Evolutionary conservation across 1,284 basidiomycete genomes (phyloP).

Genomic region (Cystobasidiaceae sp.): DNA sequence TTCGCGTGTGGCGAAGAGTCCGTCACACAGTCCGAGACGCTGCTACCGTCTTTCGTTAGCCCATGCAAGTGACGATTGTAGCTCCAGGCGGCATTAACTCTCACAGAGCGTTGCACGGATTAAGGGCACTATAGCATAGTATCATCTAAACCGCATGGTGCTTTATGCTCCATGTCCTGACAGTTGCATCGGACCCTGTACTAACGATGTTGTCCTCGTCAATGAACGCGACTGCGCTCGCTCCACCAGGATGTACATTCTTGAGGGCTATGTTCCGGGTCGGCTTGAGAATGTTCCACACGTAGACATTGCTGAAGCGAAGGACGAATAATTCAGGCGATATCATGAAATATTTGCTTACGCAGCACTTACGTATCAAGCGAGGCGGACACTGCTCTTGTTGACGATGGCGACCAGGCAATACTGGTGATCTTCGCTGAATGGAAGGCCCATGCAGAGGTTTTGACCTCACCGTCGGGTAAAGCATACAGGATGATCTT

Average conservation of each 20-base stretch:
- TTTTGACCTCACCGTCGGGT: conserved; percentile 56
- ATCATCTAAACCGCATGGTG: conserved; percentile 50
- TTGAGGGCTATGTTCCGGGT: conserved; percentile 75
- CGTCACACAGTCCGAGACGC: no score
- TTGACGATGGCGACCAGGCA: conserved; percentile 67
- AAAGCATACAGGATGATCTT: conserved; percentile 75
- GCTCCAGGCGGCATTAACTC: no score
- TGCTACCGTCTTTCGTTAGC: no score
- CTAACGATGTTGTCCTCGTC: conserved; percentile 58
- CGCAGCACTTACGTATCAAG: conserved; percentile 64
- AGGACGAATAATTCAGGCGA: not conserved
- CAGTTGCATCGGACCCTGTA: conserved; percentile 77
- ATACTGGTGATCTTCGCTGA: conserved; percentile 73
- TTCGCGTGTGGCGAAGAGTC: no score
- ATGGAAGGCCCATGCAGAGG: conserved; percentile 82
- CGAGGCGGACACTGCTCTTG: conserved; percentile 75
- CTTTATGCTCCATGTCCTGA: conserved; percentile 66
- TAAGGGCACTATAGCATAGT: no score
- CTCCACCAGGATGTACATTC: conserved; percentile 76
- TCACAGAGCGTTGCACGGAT: no score
- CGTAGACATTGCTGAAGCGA: conserved; percentile 59
- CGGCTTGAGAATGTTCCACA: conserved; percentile 76
- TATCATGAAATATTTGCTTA: not conserved
- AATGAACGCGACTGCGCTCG: conserved; percentile 76
- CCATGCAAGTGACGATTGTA: no score